A percentile compares a stretch with the other conserved stretches of the same genome.
These are phyloP conservation scores for Acanthamoeba quina DNA, from an alignment of 208 protist species.

Conservation along the genomic window DNA sequence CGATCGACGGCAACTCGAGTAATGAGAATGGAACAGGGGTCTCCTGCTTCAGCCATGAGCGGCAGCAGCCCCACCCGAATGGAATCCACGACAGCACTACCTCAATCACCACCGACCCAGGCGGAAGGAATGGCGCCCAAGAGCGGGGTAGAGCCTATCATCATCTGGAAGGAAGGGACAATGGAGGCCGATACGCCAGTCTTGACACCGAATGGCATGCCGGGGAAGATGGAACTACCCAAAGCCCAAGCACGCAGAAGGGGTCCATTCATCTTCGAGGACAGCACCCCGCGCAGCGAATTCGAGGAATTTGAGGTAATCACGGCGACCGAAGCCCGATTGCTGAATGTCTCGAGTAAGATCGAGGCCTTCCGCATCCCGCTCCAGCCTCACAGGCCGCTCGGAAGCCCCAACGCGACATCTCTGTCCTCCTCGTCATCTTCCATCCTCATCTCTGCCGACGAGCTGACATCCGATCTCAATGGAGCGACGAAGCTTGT, in stretches of 20 bases:
- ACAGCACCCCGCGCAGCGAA: conserved; percentile 16
- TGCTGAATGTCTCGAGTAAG: not conserved
- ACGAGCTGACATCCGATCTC: not conserved
- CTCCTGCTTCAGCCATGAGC: conserved; percentile 15
- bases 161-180: not conserved
- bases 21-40: conserved; percentile 61
- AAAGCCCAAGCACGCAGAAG: not conserved
- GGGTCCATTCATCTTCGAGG: not conserved
- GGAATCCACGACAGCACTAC: not conserved
- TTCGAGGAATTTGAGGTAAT: conserved; percentile 62
- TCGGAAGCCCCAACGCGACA: not conserved
- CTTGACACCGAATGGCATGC: not conserved
- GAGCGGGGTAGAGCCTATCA: not conserved
- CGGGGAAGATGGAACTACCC: not conserved
- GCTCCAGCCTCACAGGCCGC: not conserved
- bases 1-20: not conserved
- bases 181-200: not conserved
- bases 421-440: not conserved
- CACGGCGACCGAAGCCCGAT: not conserved
- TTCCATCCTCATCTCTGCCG: conserved; percentile 19
- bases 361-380: conserved; percentile 24
- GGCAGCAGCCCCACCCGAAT: conserved; percentile 3
- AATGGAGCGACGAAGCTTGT: conserved; percentile 4
- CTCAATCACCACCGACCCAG: not conserved
- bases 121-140: not conserved